phyloP scores from a whole-genome alignment of 2,329 filamentous ascomycete species.

The Chrysoporthe puriensis region DNA sequence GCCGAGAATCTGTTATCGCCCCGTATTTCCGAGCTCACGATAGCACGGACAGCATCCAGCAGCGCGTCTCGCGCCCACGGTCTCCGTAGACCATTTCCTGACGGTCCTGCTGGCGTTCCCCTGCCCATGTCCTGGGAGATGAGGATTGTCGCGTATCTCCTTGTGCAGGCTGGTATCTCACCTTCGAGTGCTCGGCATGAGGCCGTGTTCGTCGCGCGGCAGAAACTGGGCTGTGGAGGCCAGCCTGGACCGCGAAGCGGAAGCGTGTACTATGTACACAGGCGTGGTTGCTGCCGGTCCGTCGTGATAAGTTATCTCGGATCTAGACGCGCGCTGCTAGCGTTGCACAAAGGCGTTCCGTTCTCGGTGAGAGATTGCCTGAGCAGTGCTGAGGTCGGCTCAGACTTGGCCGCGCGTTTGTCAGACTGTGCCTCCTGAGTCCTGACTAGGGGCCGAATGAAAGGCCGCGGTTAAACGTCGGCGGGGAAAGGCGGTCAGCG shows the following conservation, averaged over 20 bases:
- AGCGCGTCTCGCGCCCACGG: neutral
- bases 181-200: neutral
- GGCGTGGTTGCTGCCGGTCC: neutral
- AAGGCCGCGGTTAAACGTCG: conserved; percentile 24
- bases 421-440: conserved; percentile 5
- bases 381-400: neutral
- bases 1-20: neutral
- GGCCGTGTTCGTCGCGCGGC: neutral
- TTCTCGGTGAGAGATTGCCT: conserved; percentile 2
- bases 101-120: neutral
- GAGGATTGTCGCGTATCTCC: neutral
- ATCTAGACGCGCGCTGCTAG: neutral
- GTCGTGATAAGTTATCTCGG: conserved; percentile 4
- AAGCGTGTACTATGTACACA: neutral
- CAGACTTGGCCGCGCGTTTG: conserved; percentile 1
- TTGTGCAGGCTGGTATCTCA: neutral
- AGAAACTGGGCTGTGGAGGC: neutral
- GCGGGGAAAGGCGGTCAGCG: conserved; percentile 29
- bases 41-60: neutral
- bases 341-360: neutral
- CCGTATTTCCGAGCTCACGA: conserved; percentile 7
- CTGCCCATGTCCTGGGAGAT: neutral
- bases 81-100: neutral
- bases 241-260: neutral
- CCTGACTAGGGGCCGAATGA: neutral